These are phyloP conservation scores for Laguncularia racemosa DNA, from an alignment of 345 rosid species.

Conservation along the genomic window DNA sequence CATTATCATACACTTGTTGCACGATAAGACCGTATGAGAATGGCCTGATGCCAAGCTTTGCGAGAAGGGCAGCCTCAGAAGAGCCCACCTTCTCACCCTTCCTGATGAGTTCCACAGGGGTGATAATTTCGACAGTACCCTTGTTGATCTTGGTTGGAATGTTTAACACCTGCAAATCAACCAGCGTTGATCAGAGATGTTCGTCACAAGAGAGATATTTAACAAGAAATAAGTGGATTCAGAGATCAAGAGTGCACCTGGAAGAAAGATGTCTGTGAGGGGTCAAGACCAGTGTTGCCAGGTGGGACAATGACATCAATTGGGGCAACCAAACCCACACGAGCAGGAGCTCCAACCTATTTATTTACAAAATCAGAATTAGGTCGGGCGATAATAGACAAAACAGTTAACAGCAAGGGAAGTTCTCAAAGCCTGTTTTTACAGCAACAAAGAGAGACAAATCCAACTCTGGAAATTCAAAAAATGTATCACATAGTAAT, in stretches of 20 bases:
- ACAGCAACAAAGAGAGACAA: too few species aligned
- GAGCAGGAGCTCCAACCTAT: constrained; percentile 99
- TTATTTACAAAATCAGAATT: background rate
- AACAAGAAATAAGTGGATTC: background rate
- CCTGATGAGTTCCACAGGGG: constrained; percentile 88
- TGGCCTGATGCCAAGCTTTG: constrained; percentile 88
- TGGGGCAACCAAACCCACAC: constrained; percentile 93
- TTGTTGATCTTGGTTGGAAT: constrained; percentile 98
- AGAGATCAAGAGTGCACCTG: constrained; percentile 32
- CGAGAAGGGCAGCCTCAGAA: constrained; percentile 86
- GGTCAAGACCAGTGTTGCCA: constrained; percentile 96
- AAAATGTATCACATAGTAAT: too few species aligned
- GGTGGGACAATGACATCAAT: constrained; percentile 93
- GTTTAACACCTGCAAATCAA: constrained; percentile 63
- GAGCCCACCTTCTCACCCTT: constrained; percentile 98
- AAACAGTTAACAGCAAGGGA: too few species aligned
- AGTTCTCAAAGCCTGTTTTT: too few species aligned
- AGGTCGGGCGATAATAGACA: too few species aligned
- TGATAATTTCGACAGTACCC: constrained; percentile 95
- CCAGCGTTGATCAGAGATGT: background rate
- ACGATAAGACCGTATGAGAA: constrained; percentile 89
- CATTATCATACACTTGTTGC: constrained; percentile 65
- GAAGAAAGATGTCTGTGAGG: constrained; percentile 95
- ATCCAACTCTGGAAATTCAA: too few species aligned
- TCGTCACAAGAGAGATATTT: background rate